These are phyloP conservation scores for Eucalyptus leucophloia DNA, from an alignment of 345 rosid genomes.

Conservation along the genomic window DNA sequence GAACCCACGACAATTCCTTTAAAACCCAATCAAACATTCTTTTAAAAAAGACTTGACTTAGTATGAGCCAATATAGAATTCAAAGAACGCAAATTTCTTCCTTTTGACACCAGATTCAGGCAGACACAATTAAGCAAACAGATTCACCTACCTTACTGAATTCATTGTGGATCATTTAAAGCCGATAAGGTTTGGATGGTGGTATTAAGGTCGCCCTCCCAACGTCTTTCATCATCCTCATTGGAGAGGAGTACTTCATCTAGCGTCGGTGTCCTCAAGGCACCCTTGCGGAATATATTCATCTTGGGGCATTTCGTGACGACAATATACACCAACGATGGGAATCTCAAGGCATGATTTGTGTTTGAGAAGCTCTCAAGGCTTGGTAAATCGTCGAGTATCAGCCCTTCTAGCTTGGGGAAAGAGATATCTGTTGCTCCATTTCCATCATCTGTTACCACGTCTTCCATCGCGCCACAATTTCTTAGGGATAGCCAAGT, in stretches of 20 bases:
- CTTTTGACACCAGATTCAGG: neutral
- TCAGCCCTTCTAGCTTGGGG: rapidly evolving
- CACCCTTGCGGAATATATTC: neutral
- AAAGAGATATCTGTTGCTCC: rapidly evolving
- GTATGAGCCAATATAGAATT: neutral
- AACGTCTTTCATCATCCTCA: rapidly evolving
- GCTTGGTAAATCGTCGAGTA: rapidly evolving
- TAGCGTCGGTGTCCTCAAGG: rapidly evolving
- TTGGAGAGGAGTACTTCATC: rapidly evolving
- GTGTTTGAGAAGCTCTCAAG: rapidly evolving
- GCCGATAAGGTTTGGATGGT: rapidly evolving
- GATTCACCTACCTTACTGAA: too few relatives aligned
- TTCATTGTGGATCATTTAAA: too few relatives aligned
- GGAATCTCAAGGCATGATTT: rapidly evolving
- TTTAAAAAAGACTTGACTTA: rapidly evolving
- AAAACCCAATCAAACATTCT: rapidly evolving
- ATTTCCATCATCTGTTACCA: too few relatives aligned
- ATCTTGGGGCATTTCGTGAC: rapidly evolving
- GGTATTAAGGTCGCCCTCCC: neutral
- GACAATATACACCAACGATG: rapidly evolving
- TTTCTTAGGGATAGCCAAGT: rapidly evolving
- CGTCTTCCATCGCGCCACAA: too few relatives aligned
- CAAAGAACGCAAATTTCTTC: neutral
- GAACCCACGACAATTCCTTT: too few relatives aligned
- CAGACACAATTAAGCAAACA: rapidly evolving